Conservation (phyloP, 495 filamentous ascomycete genomes). For the Tuber aestivum region DNA sequence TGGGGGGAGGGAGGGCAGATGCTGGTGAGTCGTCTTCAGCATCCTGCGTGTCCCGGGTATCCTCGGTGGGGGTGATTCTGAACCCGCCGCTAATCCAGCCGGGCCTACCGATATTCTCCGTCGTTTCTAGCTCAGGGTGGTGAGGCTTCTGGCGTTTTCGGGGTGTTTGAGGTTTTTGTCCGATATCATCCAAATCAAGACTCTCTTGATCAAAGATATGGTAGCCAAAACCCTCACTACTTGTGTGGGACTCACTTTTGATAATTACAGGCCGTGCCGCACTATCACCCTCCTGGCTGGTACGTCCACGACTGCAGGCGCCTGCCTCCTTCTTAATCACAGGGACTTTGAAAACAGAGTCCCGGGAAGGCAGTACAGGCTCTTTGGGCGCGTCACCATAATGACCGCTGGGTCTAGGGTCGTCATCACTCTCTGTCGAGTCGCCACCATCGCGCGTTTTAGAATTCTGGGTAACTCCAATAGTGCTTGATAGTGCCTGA, state of each 20-base stretch:
- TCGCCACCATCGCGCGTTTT: background rate
- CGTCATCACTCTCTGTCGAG: slow-evolving; percentile 23
- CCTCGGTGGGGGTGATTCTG: slow-evolving; percentile 11
- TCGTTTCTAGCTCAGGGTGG: background rate
- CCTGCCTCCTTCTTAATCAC: slow-evolving; percentile 13
- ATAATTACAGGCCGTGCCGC: slow-evolving; percentile 28
- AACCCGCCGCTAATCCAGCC: slow-evolving; percentile 31
- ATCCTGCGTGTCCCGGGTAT: slow-evolving; percentile 13
- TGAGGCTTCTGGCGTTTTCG: slow-evolving; percentile 46
- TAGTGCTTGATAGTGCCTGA: background rate
- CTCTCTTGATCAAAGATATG: slow-evolving; percentile 49
- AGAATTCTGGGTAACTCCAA: background rate
- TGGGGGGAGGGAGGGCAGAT: background rate
- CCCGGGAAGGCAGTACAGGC: background rate
- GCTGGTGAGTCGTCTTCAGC: background rate
- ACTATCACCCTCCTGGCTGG: slow-evolving; percentile 10
- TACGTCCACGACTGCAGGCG: background rate
- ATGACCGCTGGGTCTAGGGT: background rate
- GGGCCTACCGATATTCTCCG: slow-evolving; percentile 13
- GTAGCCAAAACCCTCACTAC: slow-evolving; percentile 34
- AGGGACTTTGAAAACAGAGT: slow-evolving; percentile 8
- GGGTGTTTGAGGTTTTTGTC: slow-evolving; percentile 58
- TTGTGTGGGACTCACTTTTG: slow-evolving; percentile 33
- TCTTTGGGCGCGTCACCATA: background rate
- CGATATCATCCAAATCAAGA: slow-evolving; percentile 69